A percentile compares a stretch with the other conserved stretches of the same genome.
Conservation (phyloP, 2,329 filamentous ascomycete genomes). For the Rutstroemia sp. region DNA sequence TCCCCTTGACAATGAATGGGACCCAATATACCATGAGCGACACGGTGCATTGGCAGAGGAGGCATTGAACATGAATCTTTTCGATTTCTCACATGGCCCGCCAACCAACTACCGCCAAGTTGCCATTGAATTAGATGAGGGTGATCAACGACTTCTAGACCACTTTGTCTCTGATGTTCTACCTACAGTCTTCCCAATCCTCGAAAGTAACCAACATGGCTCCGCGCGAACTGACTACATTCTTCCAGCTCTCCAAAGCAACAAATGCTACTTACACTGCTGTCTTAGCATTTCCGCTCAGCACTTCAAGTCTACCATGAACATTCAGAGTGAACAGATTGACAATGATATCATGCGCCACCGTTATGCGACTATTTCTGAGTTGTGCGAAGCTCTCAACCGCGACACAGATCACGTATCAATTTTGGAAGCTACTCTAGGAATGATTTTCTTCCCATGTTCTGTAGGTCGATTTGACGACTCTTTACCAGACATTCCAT, state of each 20-base stretch:
- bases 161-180: conserved; percentile 88
- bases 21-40: conserved; percentile 61
- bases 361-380: conserved; percentile 78
- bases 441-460: conserved; percentile 95
- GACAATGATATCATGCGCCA: conserved; percentile 90
- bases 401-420: conserved; percentile 76
- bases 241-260: conserved; percentile 79
- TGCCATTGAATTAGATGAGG: conserved; percentile 76
- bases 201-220: conserved; percentile 83
- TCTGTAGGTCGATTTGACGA: conserved; percentile 83
- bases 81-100: conserved; percentile 68
- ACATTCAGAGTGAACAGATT: conserved; percentile 61
- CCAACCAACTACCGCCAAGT: conserved; percentile 58
- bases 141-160: conserved; percentile 77
- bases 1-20: conserved; percentile 62
- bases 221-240: conserved; percentile 75
- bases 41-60: conserved; percentile 58
- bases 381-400: conserved; percentile 75
- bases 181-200: conserved; percentile 82
- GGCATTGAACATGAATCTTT: conserved; percentile 68
- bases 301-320: conserved; percentile 76
- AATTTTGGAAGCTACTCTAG: conserved; percentile 85
- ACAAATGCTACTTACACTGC: conserved; percentile 91
- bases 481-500: conserved; percentile 81
- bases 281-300: conserved; percentile 89